Evolutionary conservation across 2,329 filamentous ascomycete species (phyloP), one percentile per base, ranked within the genome.

Genomic region (Ophiostoma novo-ulmi): DNA sequence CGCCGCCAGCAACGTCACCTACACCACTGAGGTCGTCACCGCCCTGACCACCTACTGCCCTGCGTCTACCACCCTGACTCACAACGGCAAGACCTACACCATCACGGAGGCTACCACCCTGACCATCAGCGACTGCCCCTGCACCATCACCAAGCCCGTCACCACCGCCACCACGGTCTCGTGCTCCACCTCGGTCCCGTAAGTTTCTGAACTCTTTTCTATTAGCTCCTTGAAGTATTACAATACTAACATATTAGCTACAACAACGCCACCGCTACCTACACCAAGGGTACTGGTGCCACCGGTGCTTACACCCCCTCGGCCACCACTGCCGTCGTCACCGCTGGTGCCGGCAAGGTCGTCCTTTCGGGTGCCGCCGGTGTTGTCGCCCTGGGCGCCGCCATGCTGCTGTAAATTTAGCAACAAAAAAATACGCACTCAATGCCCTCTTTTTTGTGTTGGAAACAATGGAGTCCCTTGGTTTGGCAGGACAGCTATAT

Each of bases 11-110:
- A 77, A 85, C 79, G 82, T 82, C 75, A 83, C 81, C 71, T 86
- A 86, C 80, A 84, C 84, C 81, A 92, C 89, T 75, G 87, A 90
- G 84, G 82, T 88, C 75, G 85, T 92, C 74, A 88, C 87, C 71
- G 80, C 82, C 71, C 87, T 87, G 83, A 88, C 85, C 81, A 93
- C 90, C 78, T 91, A 85, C 87, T 93, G 91, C 87, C 89, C 90
- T 31, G 83, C 78, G 75, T 79, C 90, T 74, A 92, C 90, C 76
- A 80, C 82, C 76, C 80, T 92, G 80, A 86, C 85, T 77, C 83
- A 90, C 82, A 85, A 84, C 78, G 82, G 80, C 80, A 83, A 85
- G 79, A 91, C 89, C 81, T 91, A 90, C 85, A 89, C 85, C 76
- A 83, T 92, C 81, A 88, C 88, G 74, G 82, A 85, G 85, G 81